Percentiles rank a stretch among this genome's conserved stretches.
Evolutionary conservation across 1,284 basidiomycete species (phyloP).

Genomic region (Boletus semigastroideus): DNA sequence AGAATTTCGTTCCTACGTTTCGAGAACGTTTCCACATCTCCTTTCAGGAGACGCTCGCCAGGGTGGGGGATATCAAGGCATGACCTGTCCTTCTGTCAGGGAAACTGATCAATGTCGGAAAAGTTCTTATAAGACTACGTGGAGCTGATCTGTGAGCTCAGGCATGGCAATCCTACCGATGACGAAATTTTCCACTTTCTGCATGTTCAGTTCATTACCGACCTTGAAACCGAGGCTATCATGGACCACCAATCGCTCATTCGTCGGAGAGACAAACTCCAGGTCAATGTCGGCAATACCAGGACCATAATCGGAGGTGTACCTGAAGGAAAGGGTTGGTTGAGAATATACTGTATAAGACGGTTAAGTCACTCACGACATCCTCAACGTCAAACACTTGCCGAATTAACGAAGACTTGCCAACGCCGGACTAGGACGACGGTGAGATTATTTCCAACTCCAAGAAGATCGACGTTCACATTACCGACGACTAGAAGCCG

Average conservation of each 20-base stretch:
- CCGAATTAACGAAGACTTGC: slow-evolving; percentile 14
- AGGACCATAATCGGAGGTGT: neutral
- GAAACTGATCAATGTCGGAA: neutral
- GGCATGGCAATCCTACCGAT: neutral
- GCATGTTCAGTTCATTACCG: slow-evolving; percentile 10
- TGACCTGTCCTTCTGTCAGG: slow-evolving; percentile 10
- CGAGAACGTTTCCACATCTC: slow-evolving; percentile 13
- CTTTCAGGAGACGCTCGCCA: slow-evolving; percentile 13
- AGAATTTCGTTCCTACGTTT: slow-evolving; percentile 4
- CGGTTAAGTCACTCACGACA: neutral
- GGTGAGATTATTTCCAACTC: neutral
- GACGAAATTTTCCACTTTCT: slow-evolving; percentile 8
- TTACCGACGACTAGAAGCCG: slow-evolving; percentile 19
- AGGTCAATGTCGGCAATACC: slow-evolving; percentile 8
- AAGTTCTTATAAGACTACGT: slow-evolving; percentile 13
- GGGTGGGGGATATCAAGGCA: slow-evolving; percentile 14
- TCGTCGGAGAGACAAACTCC: slow-evolving; percentile 8
- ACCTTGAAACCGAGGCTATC: slow-evolving; percentile 22
- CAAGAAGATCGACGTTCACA: neutral
- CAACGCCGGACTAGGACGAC: slow-evolving; percentile 15
- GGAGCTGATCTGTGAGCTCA: slow-evolving; percentile 11
- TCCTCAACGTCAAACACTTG: neutral
- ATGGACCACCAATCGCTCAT: slow-evolving; percentile 16
- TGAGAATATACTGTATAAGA: neutral
- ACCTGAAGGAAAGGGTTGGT: neutral